Conservation (phyloP, 2,329 filamentous ascomycete species). For the Ilyonectria sp. region DNA sequence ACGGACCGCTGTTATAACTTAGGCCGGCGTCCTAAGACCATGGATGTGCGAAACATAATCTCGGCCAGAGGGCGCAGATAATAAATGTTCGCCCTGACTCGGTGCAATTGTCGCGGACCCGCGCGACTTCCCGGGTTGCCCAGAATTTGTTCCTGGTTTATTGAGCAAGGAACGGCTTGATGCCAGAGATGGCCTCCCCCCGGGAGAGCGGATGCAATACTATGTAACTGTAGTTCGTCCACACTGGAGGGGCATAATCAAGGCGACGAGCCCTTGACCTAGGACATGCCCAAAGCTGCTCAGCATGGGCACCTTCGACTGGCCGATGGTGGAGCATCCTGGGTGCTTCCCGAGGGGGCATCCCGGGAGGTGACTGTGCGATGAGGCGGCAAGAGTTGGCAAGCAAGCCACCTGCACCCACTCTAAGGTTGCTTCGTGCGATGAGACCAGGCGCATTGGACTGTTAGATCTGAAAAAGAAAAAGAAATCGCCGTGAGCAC, state of each 20-base stretch:
- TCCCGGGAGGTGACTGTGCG: conserved; percentile 30
- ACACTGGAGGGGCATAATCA: conserved; percentile 27
- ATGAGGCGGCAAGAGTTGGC: conserved; percentile 35
- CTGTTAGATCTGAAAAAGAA: conserved; percentile 47
- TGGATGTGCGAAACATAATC: conserved; percentile 50
- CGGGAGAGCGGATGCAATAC: conserved; percentile 31
- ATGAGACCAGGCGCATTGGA: conserved; percentile 43
- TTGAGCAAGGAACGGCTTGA: conserved; percentile 32
- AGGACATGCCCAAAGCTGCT: conserved; percentile 25
- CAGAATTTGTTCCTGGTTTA: conserved; percentile 39
- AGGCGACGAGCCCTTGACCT: conserved; percentile 36
- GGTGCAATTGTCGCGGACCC: conserved; percentile 43
- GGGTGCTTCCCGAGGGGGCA: conserved; percentile 27
- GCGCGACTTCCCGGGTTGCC: conserved; percentile 38
- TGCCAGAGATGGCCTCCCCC: conserved; percentile 37
- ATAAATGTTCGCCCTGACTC: conserved; percentile 40
- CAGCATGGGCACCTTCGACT: conserved; percentile 25
- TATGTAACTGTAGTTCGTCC: conserved; percentile 39
- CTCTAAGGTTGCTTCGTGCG: conserved; percentile 39
- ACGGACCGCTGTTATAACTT: conserved; percentile 46
- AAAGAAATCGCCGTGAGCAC: conserved; percentile 45
- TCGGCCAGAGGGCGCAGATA: conserved; percentile 46
- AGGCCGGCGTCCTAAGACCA: conserved; percentile 45
- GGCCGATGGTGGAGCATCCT: conserved; percentile 26
- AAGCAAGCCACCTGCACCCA: conserved; percentile 39